Evolutionary conservation across 2,329 filamentous ascomycete species (phyloP), one percentile per base, ranked within the genome.

Genomic region (Didymella pinodella): DNA sequence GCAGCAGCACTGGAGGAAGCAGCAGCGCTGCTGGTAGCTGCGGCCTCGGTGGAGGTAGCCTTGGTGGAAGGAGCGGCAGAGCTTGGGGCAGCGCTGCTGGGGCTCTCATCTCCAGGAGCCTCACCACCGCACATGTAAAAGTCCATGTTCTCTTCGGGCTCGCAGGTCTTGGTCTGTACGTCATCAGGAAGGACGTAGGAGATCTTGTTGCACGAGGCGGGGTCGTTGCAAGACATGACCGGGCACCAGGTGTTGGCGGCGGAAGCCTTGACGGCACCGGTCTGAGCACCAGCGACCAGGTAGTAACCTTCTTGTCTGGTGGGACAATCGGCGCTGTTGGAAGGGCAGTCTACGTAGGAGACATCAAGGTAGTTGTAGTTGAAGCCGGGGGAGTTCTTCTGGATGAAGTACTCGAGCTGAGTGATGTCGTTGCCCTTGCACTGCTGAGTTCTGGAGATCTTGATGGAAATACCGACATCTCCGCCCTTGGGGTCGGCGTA

Each of bases 401-500:
- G 34, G 45, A 72, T 64, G 61, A 66, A 76, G 71, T 79, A 79
- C 62, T 79, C 77, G 43, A 79, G 60, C 54, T 79, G 77, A 0
- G 70, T 69, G 43, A 77, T 72, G 50, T 72, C 66, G 55, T 51
- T 57, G 14, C 63, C 64, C 41, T 68, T 71, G 70, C 72, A 75
- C 29, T 69, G 10, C 11, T 67, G 26, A 6, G 55, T 61, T 65
- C 75, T 77, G n/a, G 75, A 74, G 31, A 79, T 54, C 68, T 79
- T 79, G 66, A 79, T 71, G 4, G 77, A 79, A 14, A 77, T 65
- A 56, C 76, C 77, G 8, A 60, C 57, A 44, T 63, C 59, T 34
- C 49, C 61, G 28, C 65, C 59, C 29, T 38, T 38, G 34, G 66
- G 36, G 20, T 64, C 34, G 12, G 65, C 41, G 63, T 71, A 74